These are phyloP conservation scores for Suhomyces yuchorum DNA, from an alignment of 1,139 yeast species.

Conservation along the genomic window DNA sequence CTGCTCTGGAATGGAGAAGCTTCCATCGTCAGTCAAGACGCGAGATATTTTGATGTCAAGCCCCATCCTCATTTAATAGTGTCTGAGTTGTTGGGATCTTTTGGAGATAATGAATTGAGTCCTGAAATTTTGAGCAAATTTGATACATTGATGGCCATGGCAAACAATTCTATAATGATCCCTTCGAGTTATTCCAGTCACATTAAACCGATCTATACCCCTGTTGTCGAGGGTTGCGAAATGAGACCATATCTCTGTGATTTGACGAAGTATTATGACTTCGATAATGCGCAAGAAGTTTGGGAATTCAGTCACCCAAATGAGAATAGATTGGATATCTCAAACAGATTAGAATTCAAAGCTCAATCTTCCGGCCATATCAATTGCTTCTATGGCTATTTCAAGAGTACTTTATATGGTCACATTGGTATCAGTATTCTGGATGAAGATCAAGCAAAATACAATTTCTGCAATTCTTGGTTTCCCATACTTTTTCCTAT, in stretches of 20 bases:
- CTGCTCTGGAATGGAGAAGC: constrained; percentile 50
- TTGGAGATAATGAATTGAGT: constrained; percentile 87
- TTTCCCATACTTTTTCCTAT: constrained; percentile 77
- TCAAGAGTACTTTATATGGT: constrained; percentile 65
- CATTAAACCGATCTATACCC: constrained; percentile 67
- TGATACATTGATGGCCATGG: constrained; percentile 2
- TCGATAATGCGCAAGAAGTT: constrained; percentile 39
- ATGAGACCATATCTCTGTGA: constrained; percentile 63
- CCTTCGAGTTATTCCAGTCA: constrained; percentile 65
- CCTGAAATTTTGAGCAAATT: constrained; percentile 66
- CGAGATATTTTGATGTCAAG: constrained; percentile 46
- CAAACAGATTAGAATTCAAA: constrained; percentile 12
- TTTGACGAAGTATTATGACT: constrained; percentile 50
- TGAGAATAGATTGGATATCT: constrained; percentile 8
- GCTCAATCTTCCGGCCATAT: constrained; percentile 59
- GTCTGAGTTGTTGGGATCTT: constrained; percentile 84
- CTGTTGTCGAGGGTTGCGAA: constrained; percentile 29
- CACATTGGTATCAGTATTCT: constrained; percentile 45
- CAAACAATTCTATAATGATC: constrained; percentile 46
- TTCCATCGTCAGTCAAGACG: constrained; percentile 56
- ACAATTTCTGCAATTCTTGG: constrained; percentile 48
- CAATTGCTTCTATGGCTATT: constrained; percentile 78
- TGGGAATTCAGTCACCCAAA: constrained; percentile 61
- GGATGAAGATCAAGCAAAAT: constrained; percentile 9
- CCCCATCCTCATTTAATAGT: constrained; percentile 54